phyloP scores from a whole-genome alignment of 768 basidiomycete genomes.

The Tylopilus sp. region DNA sequence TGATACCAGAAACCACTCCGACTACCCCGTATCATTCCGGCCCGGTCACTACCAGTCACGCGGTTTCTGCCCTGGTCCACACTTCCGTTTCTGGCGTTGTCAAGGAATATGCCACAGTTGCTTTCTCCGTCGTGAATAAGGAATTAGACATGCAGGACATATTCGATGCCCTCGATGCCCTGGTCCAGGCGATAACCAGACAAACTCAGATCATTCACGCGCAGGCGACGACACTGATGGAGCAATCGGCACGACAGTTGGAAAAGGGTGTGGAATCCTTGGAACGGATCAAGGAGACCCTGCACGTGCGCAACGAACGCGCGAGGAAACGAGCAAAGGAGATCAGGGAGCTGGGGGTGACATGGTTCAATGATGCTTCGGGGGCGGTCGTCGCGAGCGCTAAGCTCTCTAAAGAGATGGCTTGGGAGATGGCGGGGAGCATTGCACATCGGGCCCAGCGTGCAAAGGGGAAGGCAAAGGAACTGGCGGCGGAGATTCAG shows the following conservation, averaged over 20 bases:
- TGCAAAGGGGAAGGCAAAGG: slow-evolving; percentile 46
- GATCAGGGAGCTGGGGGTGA: slow-evolving; percentile 46
- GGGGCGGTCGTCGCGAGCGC: slow-evolving; percentile 42
- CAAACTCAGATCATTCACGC: slow-evolving; percentile 34
- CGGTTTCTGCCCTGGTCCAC: slow-evolving; percentile 28
- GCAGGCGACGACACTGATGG: slow-evolving; percentile 39
- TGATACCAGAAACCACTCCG: slow-evolving; percentile 20
- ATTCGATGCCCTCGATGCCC: slow-evolving; percentile 55
- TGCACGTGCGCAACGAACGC: slow-evolving; percentile 47
- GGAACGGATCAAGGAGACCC: slow-evolving; percentile 35
- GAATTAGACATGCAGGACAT: slow-evolving; percentile 61
- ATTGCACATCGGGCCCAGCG: slow-evolving; percentile 36
- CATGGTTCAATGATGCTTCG: slow-evolving; percentile 42
- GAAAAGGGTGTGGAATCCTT: slow-evolving; percentile 38
- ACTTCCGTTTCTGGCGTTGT: slow-evolving; percentile 48
- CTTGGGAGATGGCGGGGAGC: slow-evolving; percentile 38
- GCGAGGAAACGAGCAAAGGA: slow-evolving; percentile 54
- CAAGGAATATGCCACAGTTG: slow-evolving; percentile 44
- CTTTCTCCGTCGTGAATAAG: slow-evolving; percentile 42
- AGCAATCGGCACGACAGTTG: slow-evolving; percentile 37
- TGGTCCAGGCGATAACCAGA: slow-evolving; percentile 47
- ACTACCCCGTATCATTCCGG: slow-evolving; percentile 7
- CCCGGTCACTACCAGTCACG: slow-evolving; percentile 13
- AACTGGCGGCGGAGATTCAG: slow-evolving; percentile 37
- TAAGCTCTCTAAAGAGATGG: slow-evolving; percentile 40